phyloP scores from a whole-genome alignment of 23 red algal species.

The Chondrus crispus region DNA sequence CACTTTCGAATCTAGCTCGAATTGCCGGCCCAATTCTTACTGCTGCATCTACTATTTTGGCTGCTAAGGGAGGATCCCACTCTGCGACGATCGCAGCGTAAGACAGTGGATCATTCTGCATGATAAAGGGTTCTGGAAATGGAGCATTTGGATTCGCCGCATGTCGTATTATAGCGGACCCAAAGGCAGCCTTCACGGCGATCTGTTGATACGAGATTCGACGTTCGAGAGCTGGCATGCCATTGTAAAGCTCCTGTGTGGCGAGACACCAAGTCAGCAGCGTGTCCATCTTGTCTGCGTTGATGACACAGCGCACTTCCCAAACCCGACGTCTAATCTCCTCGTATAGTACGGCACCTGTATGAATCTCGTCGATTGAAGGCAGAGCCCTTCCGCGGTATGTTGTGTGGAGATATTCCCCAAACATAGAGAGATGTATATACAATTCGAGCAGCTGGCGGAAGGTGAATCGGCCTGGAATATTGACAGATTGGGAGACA shows the following conservation, averaged over 20 bases:
- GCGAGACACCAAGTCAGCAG: slow-evolving; percentile 24
- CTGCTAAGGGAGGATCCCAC: slow-evolving; percentile 48
- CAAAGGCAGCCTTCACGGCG: slow-evolving; percentile 44
- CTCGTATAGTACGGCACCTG: slow-evolving; percentile 41
- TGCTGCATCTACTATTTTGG: slow-evolving; percentile 43
- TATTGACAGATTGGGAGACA: slow-evolving; percentile 43
- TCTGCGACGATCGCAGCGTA: slow-evolving; percentile 53
- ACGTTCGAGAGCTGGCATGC: background rate
- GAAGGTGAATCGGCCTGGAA: slow-evolving; percentile 46
- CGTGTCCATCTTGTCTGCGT: slow-evolving; percentile 8
- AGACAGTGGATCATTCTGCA: slow-evolving; percentile 37
- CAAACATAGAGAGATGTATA: slow-evolving; percentile 52
- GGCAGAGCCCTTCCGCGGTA: slow-evolving; percentile 26
- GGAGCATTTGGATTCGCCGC: background rate
- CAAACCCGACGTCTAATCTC: slow-evolving; percentile 24
- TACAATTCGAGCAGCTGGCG: slow-evolving; percentile 44
- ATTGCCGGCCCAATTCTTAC: slow-evolving; percentile 33
- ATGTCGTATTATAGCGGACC: slow-evolving; percentile 23
- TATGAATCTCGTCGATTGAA: slow-evolving; percentile 52
- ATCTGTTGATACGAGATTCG: slow-evolving; percentile 31
- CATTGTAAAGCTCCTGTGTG: background rate
- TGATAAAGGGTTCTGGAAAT: background rate
- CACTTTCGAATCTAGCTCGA: slow-evolving; percentile 16
- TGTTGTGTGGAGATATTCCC: slow-evolving; percentile 37
- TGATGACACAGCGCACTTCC: slow-evolving; percentile 23